Conservation (phyloP, 305 asterid species). For the Salvia sclarea region DNA sequence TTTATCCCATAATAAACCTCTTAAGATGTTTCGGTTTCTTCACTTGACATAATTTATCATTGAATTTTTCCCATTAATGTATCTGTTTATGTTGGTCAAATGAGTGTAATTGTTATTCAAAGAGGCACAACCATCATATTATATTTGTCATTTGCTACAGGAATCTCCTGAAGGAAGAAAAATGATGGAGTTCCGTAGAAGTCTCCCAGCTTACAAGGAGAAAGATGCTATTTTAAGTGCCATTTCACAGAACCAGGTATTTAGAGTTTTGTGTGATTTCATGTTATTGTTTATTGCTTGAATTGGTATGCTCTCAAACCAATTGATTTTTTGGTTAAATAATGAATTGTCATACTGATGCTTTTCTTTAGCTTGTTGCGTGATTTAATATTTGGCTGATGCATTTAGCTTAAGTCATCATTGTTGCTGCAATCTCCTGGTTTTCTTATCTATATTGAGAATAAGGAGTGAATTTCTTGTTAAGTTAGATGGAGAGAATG, state of each 20-base stretch:
- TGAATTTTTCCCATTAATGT: slow-evolving; percentile 4
- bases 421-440: slow-evolving; percentile 6
- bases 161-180: slow-evolving; percentile 75
- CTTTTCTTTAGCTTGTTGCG: slow-evolving; percentile 19
- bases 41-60: slow-evolving; percentile 3
- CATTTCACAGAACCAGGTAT: slow-evolving; percentile 82
- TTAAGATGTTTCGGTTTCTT: slow-evolving; percentile 6
- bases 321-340: slow-evolving; percentile 14
- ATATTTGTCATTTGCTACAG: slow-evolving; percentile 40
- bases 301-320: slow-evolving; percentile 12
- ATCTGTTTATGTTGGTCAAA: slow-evolving; percentile 7
- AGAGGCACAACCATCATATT: slow-evolving; percentile 25
- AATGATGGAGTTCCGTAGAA: slow-evolving; percentile 69
- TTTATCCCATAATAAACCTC: not conserved
- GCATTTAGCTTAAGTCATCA: slow-evolving; percentile 12
- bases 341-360: slow-evolving; percentile 8
- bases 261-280: slow-evolving; percentile 28
- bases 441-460: not conserved
- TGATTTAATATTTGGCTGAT: slow-evolving; percentile 5
- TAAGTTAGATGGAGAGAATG: no score
- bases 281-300: slow-evolving; percentile 26
- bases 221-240: slow-evolving; percentile 71
- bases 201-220: slow-evolving; percentile 88
- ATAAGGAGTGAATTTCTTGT: slow-evolving; percentile 2
- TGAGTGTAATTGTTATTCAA: slow-evolving; percentile 24